Base-by-base conservation (phyloP, 345 rosid species). In the Moricandia arvensis region DNA sequence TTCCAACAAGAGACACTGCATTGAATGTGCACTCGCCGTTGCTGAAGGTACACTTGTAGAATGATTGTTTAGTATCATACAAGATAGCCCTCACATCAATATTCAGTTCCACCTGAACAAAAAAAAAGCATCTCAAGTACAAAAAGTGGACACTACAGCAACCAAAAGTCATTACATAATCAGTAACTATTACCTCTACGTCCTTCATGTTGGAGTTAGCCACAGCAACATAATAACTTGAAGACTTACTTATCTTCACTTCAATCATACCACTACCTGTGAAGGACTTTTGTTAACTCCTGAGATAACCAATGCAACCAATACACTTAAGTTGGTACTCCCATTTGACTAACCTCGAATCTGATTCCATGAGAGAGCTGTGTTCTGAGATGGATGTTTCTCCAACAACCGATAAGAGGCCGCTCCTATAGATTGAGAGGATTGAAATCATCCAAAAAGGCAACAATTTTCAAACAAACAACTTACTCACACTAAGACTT, bases 31-130 rank as follows among this genome's bases (percentile, higher is more conserved):
- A 92, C 34, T 66, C 29, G 2, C 93, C 85, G 12, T 74, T 65
- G 63, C 73, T 33, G 62, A 95, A 89, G 60, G 83, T 82, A 83
- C 97, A 95, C 72, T 79, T 89, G 87, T 82, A 88, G 79, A 87
- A 86, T 59, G 98, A 86, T 27, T 85, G 70, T 30, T 73, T 81
- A 66, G 97, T 90, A 74, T 92, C 88, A 43, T 89, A 92, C 57
- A 87, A 76, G 47, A 82, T 24, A 72, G 91, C 86, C 71, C 59
- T 85, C 75, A 89, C 62, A 68, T 76, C 79, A 71, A 92, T 54
- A 68, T 84, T 79, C 69, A 95, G 66, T 16, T 86, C 75, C 79
- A 90, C 91, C 99, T 92, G 87, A 79, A 68, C 57, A 81, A 75
- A 59, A 21, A n/a, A n/a, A n/a, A n/a, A n/a, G n/a, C n/a, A n/a